These are phyloP conservation scores for Aspergillus egyptiacus DNA, from an alignment of 495 filamentous ascomycete species.

Conservation along the genomic window DNA sequence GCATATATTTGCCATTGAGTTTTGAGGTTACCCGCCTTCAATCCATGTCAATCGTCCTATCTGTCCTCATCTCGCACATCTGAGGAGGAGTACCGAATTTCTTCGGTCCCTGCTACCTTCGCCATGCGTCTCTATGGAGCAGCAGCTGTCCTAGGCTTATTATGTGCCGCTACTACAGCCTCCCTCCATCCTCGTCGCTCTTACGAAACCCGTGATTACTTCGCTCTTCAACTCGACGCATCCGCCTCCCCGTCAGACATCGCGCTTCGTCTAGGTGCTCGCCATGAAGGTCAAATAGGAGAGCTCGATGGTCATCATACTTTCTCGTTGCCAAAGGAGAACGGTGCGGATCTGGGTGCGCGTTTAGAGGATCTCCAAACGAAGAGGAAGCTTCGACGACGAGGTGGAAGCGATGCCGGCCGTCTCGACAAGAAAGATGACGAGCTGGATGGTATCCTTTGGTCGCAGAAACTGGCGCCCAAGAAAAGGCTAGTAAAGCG, in stretches of 20 bases:
- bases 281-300: conserved; percentile 78
- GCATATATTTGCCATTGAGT: background rate
- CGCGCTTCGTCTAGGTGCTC: conserved; percentile 64
- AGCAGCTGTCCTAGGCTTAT: conserved; percentile 35
- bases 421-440: conserved; percentile 43
- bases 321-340: conserved; percentile 61
- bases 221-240: conserved; percentile 74
- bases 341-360: conserved; percentile 52
- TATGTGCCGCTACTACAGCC: conserved; percentile 33
- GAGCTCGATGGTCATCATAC: conserved; percentile 78
- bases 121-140: conserved; percentile 38
- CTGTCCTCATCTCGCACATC: conserved; percentile 18
- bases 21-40: background rate
- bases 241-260: conserved; percentile 62
- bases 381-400: conserved; percentile 48
- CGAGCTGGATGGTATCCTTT: conserved; percentile 65
- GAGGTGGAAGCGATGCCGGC: conserved; percentile 36
- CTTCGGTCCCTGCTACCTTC: conserved; percentile 4
- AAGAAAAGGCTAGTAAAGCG: conserved; percentile 74
- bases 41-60: conserved; percentile 27
- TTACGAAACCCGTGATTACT: conserved; percentile 76
- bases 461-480: conserved; percentile 74
- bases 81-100: background rate
- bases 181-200: conserved; percentile 49
- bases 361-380: conserved; percentile 52